These are phyloP conservation scores for Besnoitia besnoiti DNA, from an alignment of 169 alveolate genomes.

Conservation along the genomic window DNA sequence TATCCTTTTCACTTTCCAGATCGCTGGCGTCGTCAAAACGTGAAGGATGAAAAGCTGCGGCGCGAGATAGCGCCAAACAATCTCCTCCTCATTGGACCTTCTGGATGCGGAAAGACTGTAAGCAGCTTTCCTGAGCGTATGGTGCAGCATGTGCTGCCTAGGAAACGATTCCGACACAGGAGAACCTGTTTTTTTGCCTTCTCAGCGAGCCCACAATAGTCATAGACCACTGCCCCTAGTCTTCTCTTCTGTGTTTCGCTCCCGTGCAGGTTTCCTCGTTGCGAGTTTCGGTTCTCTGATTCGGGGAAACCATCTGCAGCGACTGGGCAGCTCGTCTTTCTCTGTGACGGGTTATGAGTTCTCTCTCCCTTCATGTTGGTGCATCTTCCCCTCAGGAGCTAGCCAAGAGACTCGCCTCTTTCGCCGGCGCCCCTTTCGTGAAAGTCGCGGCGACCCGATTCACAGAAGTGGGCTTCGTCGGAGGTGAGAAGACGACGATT, in stretches of 20 bases:
- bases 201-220: not conserved
- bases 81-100: conserved; percentile 64
- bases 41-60: conserved; percentile 46
- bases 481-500: conserved; percentile 10
- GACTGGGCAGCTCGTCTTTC: too few species aligned
- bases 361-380: too few species aligned
- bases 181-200: not conserved
- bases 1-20: conserved; percentile 14
- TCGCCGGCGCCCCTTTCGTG: conserved; percentile 67
- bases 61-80: conserved; percentile 54
- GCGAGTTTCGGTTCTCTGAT: too few species aligned
- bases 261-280: not conserved
- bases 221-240: not conserved
- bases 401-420: conserved; percentile 61
- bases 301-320: too few species aligned
- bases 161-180: not conserved
- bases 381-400: conserved; percentile 33
- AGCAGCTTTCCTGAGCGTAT: too few species aligned
- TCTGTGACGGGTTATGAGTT: too few species aligned
- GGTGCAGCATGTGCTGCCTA: not conserved
- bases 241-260: not conserved
- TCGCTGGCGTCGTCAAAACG: conserved; percentile 66
- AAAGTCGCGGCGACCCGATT: conserved; percentile 62
- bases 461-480: conserved; percentile 69
- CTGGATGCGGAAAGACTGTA: conserved; percentile 69